phyloP scores from a whole-genome alignment of 768 basidiomycete species.

The Suillus clintonianus region DNA sequence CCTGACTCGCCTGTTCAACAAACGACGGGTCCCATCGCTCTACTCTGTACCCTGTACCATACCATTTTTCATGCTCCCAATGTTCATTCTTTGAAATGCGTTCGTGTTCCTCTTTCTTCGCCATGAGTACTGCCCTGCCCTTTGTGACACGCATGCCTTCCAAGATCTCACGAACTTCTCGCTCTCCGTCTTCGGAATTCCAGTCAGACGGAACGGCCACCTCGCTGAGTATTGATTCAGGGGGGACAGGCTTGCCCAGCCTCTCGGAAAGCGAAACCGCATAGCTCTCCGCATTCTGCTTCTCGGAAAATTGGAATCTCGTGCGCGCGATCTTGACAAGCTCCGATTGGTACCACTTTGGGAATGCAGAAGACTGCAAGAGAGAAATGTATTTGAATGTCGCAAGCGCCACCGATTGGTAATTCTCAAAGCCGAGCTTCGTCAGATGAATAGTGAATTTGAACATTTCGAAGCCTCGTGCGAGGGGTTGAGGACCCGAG shows the following conservation, averaged over 20 bases:
- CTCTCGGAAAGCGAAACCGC: constrained; percentile 73
- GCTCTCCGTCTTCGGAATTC: constrained; percentile 51
- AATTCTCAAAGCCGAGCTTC: constrained; percentile 81
- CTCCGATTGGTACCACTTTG: constrained; percentile 76
- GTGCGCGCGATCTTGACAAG: constrained; percentile 67
- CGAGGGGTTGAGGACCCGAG: constrained; percentile 69
- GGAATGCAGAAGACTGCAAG: constrained; percentile 60
- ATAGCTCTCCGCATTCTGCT: constrained; percentile 77
- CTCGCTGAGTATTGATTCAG: constrained; percentile 71
- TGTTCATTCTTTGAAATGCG: constrained; percentile 51
- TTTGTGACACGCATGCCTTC: constrained; percentile 57
- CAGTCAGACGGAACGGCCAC: constrained; percentile 75
- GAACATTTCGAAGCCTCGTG: constrained; percentile 87
- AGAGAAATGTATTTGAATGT: constrained; percentile 80
- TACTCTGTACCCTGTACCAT: constrained; percentile 87
- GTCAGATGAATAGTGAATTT: constrained; percentile 83
- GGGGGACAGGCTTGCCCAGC: constrained; percentile 82
- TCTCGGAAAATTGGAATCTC: constrained; percentile 87
- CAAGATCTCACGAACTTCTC: constrained; percentile 62
- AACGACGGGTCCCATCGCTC: constrained; percentile 68
- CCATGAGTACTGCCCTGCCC: constrained; percentile 76
- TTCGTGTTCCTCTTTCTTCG: constrained; percentile 63
- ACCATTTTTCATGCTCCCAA: constrained; percentile 88
- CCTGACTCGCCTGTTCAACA: constrained; percentile 46
- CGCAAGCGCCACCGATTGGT: constrained; percentile 67